Evolutionary conservation across 345 rosid species (phyloP), one percentile per base, ranked within the genome.

Genomic region (Geranium brycei): DNA sequence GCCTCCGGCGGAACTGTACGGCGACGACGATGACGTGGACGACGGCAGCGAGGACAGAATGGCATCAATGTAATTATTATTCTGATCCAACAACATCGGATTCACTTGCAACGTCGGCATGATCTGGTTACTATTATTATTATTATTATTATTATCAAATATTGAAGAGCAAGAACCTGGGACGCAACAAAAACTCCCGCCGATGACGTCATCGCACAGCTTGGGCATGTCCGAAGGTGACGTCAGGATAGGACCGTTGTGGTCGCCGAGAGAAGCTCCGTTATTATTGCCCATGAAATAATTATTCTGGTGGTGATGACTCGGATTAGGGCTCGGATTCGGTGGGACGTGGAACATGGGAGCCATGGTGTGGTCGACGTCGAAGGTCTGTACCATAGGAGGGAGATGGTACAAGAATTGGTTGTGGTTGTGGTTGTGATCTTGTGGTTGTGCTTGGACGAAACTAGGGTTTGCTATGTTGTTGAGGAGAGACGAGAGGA

Each of bases 11-110:
- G 11, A 51, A 23, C 28, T 23, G 28, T 23, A 23, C 28, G 28
- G 28, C 3, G 71, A 51, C 0, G 77, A 72, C 1, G 75, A 75
- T 12, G 86, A 77, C 0, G 79, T 67, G 1, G 85, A 77, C 2
- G 75, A 75, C 6, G 86, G 76, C 0, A 77, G 64, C 1, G 85
- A 77, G 66, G 85, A 81, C 67, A 82, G 73, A 67, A 82, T 82
- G 60, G 82, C 78, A 69, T 88, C 85, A 60, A 81, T 77, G 74
- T 75, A 82, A 47, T 47, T 47, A 47, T 47, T 47, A 47, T 47
- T 47, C 13, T 47, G 53, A 32, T 81, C 91, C 76, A 35, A 35
- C 41, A 35, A 1, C 41, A 78, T 71, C 62, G 74, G 87, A 58
- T 72, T 60, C 64, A 61, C n/a, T 51, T 68, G 62, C 68, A 47